A percentile compares a stretch with the other conserved stretches of the same genome.
phyloP scores from a whole-genome alignment of 1,139 yeast genomes.

The Wickerhamomyces sp. region DNA sequence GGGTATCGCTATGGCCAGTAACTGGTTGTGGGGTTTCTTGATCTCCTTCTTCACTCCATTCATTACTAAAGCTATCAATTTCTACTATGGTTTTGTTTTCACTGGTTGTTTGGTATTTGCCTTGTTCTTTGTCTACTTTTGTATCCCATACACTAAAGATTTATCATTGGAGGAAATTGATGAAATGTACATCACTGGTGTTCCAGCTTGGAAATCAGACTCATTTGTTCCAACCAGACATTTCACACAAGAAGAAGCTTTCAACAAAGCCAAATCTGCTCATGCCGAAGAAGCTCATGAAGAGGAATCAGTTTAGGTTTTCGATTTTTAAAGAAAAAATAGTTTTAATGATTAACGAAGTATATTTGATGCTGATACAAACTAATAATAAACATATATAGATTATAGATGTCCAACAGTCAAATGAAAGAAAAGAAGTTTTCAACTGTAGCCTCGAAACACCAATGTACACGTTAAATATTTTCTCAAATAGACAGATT shows the following conservation, averaged over 20 bases:
- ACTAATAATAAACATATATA: neutral
- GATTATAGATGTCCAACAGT: neutral
- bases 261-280: neutral
- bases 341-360: neutral
- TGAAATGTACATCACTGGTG: slow-evolving; percentile 25
- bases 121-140: slow-evolving; percentile 58
- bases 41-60: slow-evolving; percentile 77
- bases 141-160: slow-evolving; percentile 69
- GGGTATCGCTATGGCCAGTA: slow-evolving; percentile 67
- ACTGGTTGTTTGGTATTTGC: slow-evolving; percentile 62
- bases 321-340: neutral
- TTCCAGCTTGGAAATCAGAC: slow-evolving; percentile 2
- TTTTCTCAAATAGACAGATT: no score
- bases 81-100: slow-evolving; percentile 72
- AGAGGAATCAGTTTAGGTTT: neutral
- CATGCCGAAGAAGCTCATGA: neutral
- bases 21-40: slow-evolving; percentile 78
- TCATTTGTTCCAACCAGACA: neutral
- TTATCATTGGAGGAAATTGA: slow-evolving; percentile 69
- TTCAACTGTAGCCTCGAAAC: no score
- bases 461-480: no score
- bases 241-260: neutral
- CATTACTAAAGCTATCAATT: slow-evolving; percentile 49
- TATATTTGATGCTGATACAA: neutral
- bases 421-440: neutral